Evolutionary conservation across 2,329 filamentous ascomycete genomes (phyloP), one percentile per base, ranked within the genome.

Genomic region (Fusarium guadeloupense): DNA sequence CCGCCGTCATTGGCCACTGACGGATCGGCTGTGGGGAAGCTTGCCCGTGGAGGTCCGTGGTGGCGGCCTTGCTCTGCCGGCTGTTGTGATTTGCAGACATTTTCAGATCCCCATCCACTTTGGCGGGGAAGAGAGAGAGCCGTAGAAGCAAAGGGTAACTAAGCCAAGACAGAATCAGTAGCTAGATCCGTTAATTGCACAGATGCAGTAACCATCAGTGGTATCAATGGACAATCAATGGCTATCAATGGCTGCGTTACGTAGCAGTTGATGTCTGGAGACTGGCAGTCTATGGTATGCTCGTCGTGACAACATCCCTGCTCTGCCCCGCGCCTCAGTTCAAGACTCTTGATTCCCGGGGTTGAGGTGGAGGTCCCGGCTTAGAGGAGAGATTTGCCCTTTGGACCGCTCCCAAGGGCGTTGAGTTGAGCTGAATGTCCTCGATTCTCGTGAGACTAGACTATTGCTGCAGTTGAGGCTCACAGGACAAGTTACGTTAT

Each of bases 21-120:
- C 58, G 61, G 64, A 59, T 37, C 44, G 51, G 45, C 46, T 70
- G 66, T 69, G 68, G 68, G 68, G 68, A 69, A 64, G 53, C 53
- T 61, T 69, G n/a, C n/a, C n/a, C n/a, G n/a, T 54, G 43, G 48
- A 47, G 56, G 39, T 34, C 33, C 30, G 19, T 53, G 57, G 61
- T 56, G 64, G 62, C 59, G 64, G 58, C 57, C 62, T 54, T 55
- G 57, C 52, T 50, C 53, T 66, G 26, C 37, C 51, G 59, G 50
- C 53, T 55, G 39, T 38, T 64, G 54, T 69, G 66, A 69, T 69
- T 69, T 62, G 67, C 57, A 54, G 64, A 68, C 43, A 47, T 25
- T 19, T 38, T n/a, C 54, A 59, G 39, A 59, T 59, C 54, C n/a
- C 46, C 53, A 66, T 67, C 66, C 66, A 67, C 62, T 59, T 58